Base-by-base conservation (phyloP, 108 stramenopile genomes). In the Cyclotella cryptica region DNA sequence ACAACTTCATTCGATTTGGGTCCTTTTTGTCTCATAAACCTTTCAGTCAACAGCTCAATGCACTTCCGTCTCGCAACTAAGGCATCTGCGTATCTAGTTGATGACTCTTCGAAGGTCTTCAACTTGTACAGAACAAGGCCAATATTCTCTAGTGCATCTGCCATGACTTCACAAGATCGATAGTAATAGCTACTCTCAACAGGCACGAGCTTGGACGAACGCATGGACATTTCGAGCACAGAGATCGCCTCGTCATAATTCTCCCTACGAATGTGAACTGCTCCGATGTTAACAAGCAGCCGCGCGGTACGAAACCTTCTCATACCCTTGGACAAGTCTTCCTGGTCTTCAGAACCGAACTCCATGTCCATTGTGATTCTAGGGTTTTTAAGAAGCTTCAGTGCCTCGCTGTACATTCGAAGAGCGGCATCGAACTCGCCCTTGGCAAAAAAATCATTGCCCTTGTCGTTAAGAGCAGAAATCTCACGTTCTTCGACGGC, bases 361-460 rank as follows among this genome's bases (percentile, higher is more conserved):
- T 76, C 75, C 55, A 40, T 15, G 29, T 61, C 28, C 70, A 68
- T 74, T 45, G 67, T 69, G 15, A 83, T 57, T 47, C 64, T 63
- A 17, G 66, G 52, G 15, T 70, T 42, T 46, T 80, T 84, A 4
- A 81, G 75, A 10, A 81, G 53, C 43, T 81, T 84, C 62, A 84
- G 67, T 11, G 80, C 84, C 60, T 84, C 84, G 45, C 80, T 81
- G 75, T 84, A 84, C 84, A 84, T 84, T 13, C 80, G 74, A 35
- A 84, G 44, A 11, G 84, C 84, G 14, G 75, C 84, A 35, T 84
- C 80, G 49, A 72, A 84, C 53, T 84, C 84, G 17, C 79, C 75
- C 19, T 45, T 58, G 10, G 43, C 74, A 60, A 84, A 84, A 75
- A 77, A 81, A 30, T 84, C 84, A 54, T 84, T 84, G 40, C 84